Evolutionary conservation across 805 yeast genomes (phyloP), one percentile per base, ranked within the genome.

Genomic region (Candida pseudoglaebosa): DNA sequence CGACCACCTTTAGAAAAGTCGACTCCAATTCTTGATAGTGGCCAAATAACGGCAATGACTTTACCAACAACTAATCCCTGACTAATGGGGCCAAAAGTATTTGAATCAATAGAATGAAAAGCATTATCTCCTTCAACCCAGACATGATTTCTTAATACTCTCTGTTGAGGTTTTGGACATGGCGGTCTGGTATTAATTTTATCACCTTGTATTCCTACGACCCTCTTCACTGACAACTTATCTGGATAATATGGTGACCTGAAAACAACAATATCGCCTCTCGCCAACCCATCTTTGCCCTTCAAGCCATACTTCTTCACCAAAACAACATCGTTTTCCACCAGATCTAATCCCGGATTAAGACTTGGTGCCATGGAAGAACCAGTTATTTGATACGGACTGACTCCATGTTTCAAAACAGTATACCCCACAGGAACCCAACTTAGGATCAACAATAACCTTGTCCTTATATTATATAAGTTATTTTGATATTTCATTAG

Each of bases 111-210:
- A 0, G 95, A 82, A 52, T 83, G 91, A 41, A 65, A 63, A 12
- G 77, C 60, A 55, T 87, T 89, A 58, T 91, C 98, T 5, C 98
- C 98, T 57, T 91, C 97, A 0, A 89, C 89, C 97, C 97, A 91
- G 5, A 87, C 49, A 55, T 91, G 97, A 51, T 80, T 82, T 39
- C 84, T 62, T 2, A 96, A 96, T 2, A 91, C 65, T 24, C 63
- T 59, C 4, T 82, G 80, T 32, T 67, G 61, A 2, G 70, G 65
- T 53, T 80, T 73, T 4, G 95, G 88, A 53, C 86, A 87, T 29
- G 57, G 53, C 18, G 71, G 63, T 39, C 82, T 67, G 2, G 95
- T 79, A 5, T 60, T 52, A 0, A 90, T 70, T 3, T 67, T 53
- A 48, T 89, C 95, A 17, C 93, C 91, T 39, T 77, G 87, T 1